Evolutionary conservation across 306 rosid genomes (phyloP).

Genomic region (Rosa multiflora): DNA sequence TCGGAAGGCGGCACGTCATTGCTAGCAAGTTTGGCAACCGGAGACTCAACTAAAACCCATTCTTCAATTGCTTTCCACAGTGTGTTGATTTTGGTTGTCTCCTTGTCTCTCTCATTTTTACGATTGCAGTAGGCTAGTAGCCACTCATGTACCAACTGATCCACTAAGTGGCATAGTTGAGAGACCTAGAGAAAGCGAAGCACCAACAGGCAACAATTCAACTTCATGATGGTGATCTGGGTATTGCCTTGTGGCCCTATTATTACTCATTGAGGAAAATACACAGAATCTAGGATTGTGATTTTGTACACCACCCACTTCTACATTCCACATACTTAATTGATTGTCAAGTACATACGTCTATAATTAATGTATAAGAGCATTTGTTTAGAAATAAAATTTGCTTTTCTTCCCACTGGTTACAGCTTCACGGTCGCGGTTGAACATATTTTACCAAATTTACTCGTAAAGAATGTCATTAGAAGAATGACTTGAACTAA

Average conservation of each 20-base stretch:
- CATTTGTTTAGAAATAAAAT: slow-evolving; percentile 32
- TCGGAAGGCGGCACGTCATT: slow-evolving; percentile 47
- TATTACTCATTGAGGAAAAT: neutral
- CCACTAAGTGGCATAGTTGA: neutral
- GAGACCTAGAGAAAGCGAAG: neutral
- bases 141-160: neutral
- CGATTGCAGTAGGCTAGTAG: slow-evolving; percentile 17
- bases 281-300: slow-evolving; percentile 24
- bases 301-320: slow-evolving; percentile 24
- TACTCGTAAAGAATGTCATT: neutral
- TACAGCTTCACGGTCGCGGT: neutral
- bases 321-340: slow-evolving; percentile 11
- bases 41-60: slow-evolving; percentile 24
- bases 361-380: neutral
- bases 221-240: neutral
- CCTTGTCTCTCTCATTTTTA: slow-evolving; percentile 33
- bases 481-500: neutral
- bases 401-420: neutral
- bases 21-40: slow-evolving; percentile 71
- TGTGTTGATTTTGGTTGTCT: slow-evolving; percentile 29
- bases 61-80: slow-evolving; percentile 16
- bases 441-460: neutral
- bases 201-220: neutral
- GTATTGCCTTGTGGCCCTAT: neutral
- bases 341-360: slow-evolving; percentile 11